Conservation (phyloP, 2,329 filamentous ascomycete genomes). For the Podosphaera leucotricha region DNA sequence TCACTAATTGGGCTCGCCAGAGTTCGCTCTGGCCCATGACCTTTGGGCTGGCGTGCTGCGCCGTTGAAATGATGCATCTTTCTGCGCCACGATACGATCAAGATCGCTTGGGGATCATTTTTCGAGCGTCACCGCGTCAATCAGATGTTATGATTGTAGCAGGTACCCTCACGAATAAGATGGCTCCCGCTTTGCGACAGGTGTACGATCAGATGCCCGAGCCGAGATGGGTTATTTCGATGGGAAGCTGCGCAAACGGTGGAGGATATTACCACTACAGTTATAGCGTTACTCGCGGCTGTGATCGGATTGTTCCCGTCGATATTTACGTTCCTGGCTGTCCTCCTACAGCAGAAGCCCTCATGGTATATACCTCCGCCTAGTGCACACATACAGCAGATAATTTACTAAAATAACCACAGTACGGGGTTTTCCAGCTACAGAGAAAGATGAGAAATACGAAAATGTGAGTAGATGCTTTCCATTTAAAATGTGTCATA, state of each 20-base stretch:
- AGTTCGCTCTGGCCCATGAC: slow-evolving; percentile 74
- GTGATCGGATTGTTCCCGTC: slow-evolving; percentile 55
- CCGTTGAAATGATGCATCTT: slow-evolving; percentile 80
- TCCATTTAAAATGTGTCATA: slow-evolving; percentile 11
- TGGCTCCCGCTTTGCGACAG: slow-evolving; percentile 73
- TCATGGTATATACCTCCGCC: slow-evolving; percentile 18
- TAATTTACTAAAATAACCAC: background rate
- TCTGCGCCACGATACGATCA: slow-evolving; percentile 78
- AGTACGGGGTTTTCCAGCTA: slow-evolving; percentile 44
- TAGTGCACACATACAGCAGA: background rate
- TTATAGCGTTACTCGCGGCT: slow-evolving; percentile 53
- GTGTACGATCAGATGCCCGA: slow-evolving; percentile 95
- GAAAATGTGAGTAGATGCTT: slow-evolving; percentile 17
- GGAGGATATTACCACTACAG: slow-evolving; percentile 76
- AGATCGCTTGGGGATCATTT: slow-evolving; percentile 72
- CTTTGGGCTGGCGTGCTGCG: slow-evolving; percentile 73
- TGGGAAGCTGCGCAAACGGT: slow-evolving; percentile 68
- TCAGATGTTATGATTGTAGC: slow-evolving; percentile 88
- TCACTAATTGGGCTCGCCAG: slow-evolving; percentile 68
- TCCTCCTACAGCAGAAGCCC: slow-evolving; percentile 35
- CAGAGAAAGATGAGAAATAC: slow-evolving; percentile 37
- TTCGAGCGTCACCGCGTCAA: slow-evolving; percentile 68
- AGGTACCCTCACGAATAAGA: slow-evolving; percentile 86
- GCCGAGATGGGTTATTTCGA: slow-evolving; percentile 62
- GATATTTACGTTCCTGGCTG: slow-evolving; percentile 64